phyloP scores from a whole-genome alignment of 495 filamentous ascomycete species.

The Immersiella caudata region DNA sequence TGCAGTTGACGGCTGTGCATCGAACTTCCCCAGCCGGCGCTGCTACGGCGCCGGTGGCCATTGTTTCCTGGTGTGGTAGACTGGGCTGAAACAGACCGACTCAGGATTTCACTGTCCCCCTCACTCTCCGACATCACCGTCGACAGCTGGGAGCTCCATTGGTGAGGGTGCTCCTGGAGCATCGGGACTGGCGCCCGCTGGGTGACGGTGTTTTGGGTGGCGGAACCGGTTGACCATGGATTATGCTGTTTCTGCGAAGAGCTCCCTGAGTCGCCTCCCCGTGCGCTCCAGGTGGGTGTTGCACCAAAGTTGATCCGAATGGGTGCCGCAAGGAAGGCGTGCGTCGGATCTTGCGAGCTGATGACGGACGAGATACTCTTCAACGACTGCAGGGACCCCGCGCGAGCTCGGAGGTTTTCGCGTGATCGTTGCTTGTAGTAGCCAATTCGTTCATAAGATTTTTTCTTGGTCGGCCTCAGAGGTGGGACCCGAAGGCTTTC shows the following conservation, averaged over 20 bases:
- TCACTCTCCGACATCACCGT: slow-evolving; percentile 71
- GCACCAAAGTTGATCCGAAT: slow-evolving; percentile 31
- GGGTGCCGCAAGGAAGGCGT: slow-evolving; percentile 37
- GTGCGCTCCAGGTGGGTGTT: slow-evolving; percentile 17
- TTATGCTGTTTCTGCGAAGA: slow-evolving; percentile 17
- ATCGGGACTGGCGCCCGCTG: slow-evolving; percentile 35
- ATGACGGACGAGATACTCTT: slow-evolving; percentile 49
- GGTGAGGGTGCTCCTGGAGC: slow-evolving; percentile 47
- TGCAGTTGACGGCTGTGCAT: slow-evolving; percentile 53
- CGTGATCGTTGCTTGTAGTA: slow-evolving; percentile 52
- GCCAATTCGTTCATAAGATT: slow-evolving; percentile 50
- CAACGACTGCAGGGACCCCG: slow-evolving; percentile 51
- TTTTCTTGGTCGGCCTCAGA: slow-evolving; percentile 45
- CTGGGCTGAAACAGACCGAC: slow-evolving; percentile 47
- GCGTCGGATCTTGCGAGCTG: slow-evolving; percentile 47
- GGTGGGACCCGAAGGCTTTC: slow-evolving; percentile 58
- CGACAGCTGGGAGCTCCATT: slow-evolving; percentile 76
- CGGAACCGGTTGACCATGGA: slow-evolving; percentile 38
- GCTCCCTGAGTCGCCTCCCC: slow-evolving; percentile 22
- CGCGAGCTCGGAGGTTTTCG: slow-evolving; percentile 51
- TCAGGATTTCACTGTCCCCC: slow-evolving; percentile 44
- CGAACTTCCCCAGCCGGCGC: slow-evolving; percentile 43
- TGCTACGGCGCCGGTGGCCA: slow-evolving; percentile 37
- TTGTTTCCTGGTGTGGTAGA: slow-evolving; percentile 33
- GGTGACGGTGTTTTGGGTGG: slow-evolving; percentile 20